These are phyloP conservation scores for Uronychia setigera DNA, from an alignment of 73 alveolate species.

Conservation along the genomic window DNA sequence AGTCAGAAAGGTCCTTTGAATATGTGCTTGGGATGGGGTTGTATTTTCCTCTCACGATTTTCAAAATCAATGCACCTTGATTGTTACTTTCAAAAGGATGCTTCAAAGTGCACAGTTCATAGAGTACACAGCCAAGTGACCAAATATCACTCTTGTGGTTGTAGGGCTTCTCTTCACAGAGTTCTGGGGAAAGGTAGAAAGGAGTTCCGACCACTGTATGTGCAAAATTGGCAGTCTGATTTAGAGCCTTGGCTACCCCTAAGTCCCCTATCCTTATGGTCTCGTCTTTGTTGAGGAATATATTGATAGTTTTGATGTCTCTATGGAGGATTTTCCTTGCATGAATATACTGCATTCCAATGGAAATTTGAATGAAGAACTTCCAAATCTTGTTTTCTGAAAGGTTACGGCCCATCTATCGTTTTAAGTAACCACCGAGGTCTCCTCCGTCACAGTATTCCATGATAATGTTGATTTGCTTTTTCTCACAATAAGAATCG, in stretches of 20 bases:
- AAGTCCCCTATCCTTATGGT: constrained; percentile 72
- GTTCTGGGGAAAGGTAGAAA: constrained; percentile 82
- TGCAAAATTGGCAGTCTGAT: constrained; percentile 65
- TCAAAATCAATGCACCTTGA: constrained; percentile 95
- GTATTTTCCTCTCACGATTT: constrained; percentile 95
- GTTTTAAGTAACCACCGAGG: constrained; percentile 71
- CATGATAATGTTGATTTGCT: constrained; percentile 84
- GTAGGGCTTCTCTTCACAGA: constrained; percentile 87
- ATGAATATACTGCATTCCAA: constrained; percentile 86
- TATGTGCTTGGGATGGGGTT: constrained; percentile 88
- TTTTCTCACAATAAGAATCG: constrained; percentile 82
- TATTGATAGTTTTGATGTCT: constrained; percentile 73
- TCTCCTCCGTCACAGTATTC: constrained; percentile 97
- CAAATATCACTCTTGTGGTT: constrained; percentile 85
- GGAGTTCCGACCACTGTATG: constrained; percentile 90
- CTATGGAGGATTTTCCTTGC: constrained; percentile 74
- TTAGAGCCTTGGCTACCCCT: constrained; percentile 77
- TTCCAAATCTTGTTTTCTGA: constrained; percentile 89
- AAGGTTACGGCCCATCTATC: constrained; percentile 72
- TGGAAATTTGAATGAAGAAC: constrained; percentile 81
- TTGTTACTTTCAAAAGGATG: constrained; percentile 98
- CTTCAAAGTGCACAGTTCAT: constrained; percentile 98
- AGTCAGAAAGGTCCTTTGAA: constrained; percentile 76
- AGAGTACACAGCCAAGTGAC: constrained; percentile 99
- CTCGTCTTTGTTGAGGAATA: constrained; percentile 61